phyloP scores from a whole-genome alignment of 805 yeast genomes.

The Saturnispora sanitii region DNA sequence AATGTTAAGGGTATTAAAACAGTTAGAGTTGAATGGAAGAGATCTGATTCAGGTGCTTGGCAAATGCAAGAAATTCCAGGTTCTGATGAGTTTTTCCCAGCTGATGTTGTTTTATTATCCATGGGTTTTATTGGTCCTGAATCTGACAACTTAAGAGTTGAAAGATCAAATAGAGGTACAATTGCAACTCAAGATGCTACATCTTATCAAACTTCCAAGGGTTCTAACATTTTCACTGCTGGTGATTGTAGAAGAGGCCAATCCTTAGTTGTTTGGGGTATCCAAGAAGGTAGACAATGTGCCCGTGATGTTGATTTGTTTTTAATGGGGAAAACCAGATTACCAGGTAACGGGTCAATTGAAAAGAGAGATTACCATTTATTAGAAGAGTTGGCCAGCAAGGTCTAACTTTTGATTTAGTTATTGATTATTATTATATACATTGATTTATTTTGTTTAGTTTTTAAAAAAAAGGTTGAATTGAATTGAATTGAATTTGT shows the following conservation, averaged over 20 bases:
- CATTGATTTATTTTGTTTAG: not conserved
- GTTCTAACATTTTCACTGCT: conserved; percentile 77
- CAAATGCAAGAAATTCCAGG: conserved; percentile 98
- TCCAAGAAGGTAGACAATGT: conserved; percentile 98
- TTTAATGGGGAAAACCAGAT: conserved; percentile 66
- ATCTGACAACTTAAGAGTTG: conserved; percentile 57
- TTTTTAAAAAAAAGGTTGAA: not conserved
- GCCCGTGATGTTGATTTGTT: conserved; percentile 84
- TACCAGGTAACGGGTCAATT: conserved; percentile 93
- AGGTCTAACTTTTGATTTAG: conserved; percentile 27
- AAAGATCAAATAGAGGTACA: conserved; percentile 78
- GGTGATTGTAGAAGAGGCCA: conserved; percentile 99
- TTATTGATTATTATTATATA: not conserved
- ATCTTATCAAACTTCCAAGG: conserved; percentile 55
- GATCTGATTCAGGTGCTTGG: conserved; percentile 94
- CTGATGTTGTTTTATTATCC: conserved; percentile 85
- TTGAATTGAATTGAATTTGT: not conserved
- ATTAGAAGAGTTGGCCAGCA: conserved; percentile 66
- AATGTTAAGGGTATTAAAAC: conserved; percentile 93
- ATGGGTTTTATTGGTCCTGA: conserved; percentile 99
- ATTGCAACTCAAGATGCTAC: conserved; percentile 51
- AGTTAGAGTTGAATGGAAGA: conserved; percentile 96
- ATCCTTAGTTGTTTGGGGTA: conserved; percentile 97
- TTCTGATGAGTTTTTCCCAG: conserved; percentile 87
- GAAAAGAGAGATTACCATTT: conserved; percentile 73